Percentiles rank a stretch among this genome's conserved stretches.
Conservation (phyloP, 495 filamentous ascomycete species). For the Monascus purpureus region DNA sequence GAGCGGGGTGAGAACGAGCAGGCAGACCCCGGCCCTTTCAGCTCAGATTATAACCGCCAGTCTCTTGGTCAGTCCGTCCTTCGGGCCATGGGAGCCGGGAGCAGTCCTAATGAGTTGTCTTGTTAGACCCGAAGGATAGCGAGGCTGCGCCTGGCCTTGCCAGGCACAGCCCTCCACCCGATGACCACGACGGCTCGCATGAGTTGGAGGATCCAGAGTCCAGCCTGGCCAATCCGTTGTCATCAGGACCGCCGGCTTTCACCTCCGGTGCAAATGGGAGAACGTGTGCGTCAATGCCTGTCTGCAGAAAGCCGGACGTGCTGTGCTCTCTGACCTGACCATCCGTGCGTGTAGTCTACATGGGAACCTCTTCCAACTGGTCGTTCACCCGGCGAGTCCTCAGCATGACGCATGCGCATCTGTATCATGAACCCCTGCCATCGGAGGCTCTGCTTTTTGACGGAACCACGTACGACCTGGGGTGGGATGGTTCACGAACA, state of each 20-base stretch:
- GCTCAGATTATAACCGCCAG: too few species aligned
- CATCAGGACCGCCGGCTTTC: slow-evolving; percentile 21
- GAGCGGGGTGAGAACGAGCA: too few species aligned
- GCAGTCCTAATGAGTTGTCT: too few species aligned
- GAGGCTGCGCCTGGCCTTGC: slow-evolving; percentile 5
- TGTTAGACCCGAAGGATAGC: slow-evolving; percentile 14
- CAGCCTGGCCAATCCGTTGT: slow-evolving; percentile 23
- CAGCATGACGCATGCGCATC: slow-evolving; percentile 22
- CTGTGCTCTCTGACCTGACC: not conserved
- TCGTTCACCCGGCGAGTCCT: slow-evolving; percentile 28
- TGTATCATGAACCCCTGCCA: slow-evolving; percentile 19
- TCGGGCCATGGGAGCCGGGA: too few species aligned
- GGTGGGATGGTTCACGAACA: slow-evolving; percentile 23
- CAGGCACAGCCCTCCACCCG: slow-evolving; percentile 2
- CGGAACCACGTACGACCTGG: slow-evolving; percentile 24
- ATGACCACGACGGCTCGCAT: slow-evolving; percentile 4
- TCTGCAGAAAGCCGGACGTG: not conserved
- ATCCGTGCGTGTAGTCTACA: slow-evolving; percentile 18
- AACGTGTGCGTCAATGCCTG: slow-evolving; percentile 20
- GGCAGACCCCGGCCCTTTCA: too few species aligned
- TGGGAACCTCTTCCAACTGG: slow-evolving; percentile 34
- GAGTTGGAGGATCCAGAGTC: slow-evolving; percentile 12
- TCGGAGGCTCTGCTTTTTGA: slow-evolving; percentile 25
- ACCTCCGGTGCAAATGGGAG: slow-evolving; percentile 18
- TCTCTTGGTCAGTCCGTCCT: too few species aligned